phyloP scores from a whole-genome alignment of 2,329 filamentous ascomycete species.

The Monosporascus sp. region DNA sequence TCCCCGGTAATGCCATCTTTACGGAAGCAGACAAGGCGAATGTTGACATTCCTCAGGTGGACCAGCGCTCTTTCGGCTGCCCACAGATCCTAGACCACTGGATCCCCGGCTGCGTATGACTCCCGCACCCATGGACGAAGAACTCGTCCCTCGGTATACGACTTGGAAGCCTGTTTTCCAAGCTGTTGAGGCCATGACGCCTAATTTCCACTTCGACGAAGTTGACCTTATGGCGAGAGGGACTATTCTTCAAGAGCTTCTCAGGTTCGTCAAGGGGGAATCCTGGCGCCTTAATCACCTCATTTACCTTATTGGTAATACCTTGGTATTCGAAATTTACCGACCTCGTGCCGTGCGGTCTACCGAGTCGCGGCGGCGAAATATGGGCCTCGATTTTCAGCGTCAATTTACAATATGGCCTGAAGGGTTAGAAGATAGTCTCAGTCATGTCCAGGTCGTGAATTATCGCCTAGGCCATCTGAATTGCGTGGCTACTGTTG shows the following conservation, averaged over 20 bases:
- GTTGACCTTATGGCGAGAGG: not conserved
- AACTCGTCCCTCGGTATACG: not conserved
- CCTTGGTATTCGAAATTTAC: not conserved
- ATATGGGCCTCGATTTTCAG: not conserved
- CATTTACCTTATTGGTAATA: not conserved
- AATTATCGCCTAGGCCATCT: not conserved
- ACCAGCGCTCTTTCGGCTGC: not conserved
- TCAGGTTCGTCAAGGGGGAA: not conserved
- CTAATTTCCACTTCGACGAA: not conserved
- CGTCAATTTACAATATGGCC: not conserved
- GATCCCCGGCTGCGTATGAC: not conserved
- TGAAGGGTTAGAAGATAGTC: not conserved
- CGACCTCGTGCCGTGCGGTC: too few species aligned
- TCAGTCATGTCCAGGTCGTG: not conserved
- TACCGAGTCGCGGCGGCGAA: not conserved
- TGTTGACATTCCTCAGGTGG: not conserved
- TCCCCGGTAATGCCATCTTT: not conserved
- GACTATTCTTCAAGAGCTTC: not conserved
- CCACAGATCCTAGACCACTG: not conserved
- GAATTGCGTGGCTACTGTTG: not conserved
- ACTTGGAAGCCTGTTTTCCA: not conserved
- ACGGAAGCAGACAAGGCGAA: not conserved
- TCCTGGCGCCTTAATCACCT: not conserved
- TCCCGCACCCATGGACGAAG: not conserved
- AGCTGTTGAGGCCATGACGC: not conserved